phyloP scores from a whole-genome alignment of 257 asterid genomes.

The Solanum ossicruentum region DNA sequence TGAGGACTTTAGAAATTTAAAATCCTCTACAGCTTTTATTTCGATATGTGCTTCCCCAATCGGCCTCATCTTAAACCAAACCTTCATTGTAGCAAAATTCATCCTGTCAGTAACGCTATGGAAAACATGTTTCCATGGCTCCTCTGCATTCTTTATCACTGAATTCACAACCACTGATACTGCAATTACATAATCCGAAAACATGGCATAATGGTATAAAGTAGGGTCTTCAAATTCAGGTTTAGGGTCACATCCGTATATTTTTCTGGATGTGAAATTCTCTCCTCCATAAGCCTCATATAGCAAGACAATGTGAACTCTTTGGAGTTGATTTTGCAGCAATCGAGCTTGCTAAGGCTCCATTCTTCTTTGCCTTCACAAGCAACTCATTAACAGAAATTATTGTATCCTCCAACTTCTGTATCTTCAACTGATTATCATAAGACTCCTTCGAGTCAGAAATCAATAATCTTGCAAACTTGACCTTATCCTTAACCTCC shows the following conservation, averaged over 20 bases:
- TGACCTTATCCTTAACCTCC: constrained; percentile 85
- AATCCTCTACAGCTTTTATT: constrained; percentile 60
- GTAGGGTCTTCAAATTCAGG: no score
- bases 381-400: constrained; percentile 82
- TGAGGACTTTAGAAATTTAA: constrained; percentile 48
- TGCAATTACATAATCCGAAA: constrained; percentile 77
- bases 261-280: constrained; percentile 64
- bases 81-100: constrained; percentile 78
- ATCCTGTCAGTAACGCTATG: constrained; percentile 77
- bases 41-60: constrained; percentile 67
- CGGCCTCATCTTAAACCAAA: constrained; percentile 91
- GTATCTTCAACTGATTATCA: constrained; percentile 86
- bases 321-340: constrained; percentile 89
- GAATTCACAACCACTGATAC: constrained; percentile 81
- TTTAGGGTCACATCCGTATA: constrained; percentile 50
- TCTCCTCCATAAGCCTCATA: constrained; percentile 61
- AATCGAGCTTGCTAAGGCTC: constrained; percentile 67
- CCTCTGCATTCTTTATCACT: constrained; percentile 57
- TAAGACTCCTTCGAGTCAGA: constrained; percentile 73
- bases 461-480: constrained; percentile 72
- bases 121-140: constrained; percentile 87
- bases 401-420: constrained; percentile 78
- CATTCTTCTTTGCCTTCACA: constrained; percentile 76
- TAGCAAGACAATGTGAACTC: constrained; percentile 89
- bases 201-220: constrained; percentile 61